Conservation (phyloP, 306 rosid genomes). For the Comarum palustre region DNA sequence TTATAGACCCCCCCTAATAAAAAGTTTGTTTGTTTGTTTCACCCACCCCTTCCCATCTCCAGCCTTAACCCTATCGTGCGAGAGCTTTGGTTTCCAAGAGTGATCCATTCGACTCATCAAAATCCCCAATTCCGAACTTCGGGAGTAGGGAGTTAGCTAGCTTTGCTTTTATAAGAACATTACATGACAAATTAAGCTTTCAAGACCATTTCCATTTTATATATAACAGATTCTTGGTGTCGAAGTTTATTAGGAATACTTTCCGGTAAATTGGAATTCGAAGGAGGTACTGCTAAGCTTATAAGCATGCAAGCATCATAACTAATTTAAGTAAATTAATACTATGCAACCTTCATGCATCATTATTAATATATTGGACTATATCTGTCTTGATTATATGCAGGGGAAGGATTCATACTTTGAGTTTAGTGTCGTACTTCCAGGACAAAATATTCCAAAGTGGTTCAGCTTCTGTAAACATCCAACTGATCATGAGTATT, state of each 20-base stretch:
- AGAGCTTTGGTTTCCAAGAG: too few species aligned
- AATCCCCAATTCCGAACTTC: too few species aligned
- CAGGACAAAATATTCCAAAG: not conserved
- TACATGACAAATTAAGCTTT: not conserved
- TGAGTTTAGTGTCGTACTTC: not conserved
- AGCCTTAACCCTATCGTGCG: too few species aligned
- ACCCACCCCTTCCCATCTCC: too few species aligned
- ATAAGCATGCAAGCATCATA: not conserved
- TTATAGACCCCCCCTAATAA: too few species aligned
- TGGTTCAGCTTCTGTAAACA: constrained; percentile 1
- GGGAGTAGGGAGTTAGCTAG: too few species aligned
- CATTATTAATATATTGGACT: too few species aligned
- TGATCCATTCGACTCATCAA: too few species aligned
- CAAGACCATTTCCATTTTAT: not conserved
- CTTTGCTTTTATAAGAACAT: too few species aligned
- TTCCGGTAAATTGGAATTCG: not conserved
- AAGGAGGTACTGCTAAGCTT: not conserved
- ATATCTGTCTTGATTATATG: too few species aligned
- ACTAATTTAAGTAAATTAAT: not conserved
- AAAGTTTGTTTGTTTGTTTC: too few species aligned
- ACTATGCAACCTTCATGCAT: not conserved
- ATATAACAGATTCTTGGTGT: not conserved
- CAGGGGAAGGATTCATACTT: not conserved
- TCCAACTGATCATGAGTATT: not conserved
- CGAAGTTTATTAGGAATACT: not conserved